Conservation (phyloP, 352 stramenopile species). For the Phytophthora pini region DNA sequence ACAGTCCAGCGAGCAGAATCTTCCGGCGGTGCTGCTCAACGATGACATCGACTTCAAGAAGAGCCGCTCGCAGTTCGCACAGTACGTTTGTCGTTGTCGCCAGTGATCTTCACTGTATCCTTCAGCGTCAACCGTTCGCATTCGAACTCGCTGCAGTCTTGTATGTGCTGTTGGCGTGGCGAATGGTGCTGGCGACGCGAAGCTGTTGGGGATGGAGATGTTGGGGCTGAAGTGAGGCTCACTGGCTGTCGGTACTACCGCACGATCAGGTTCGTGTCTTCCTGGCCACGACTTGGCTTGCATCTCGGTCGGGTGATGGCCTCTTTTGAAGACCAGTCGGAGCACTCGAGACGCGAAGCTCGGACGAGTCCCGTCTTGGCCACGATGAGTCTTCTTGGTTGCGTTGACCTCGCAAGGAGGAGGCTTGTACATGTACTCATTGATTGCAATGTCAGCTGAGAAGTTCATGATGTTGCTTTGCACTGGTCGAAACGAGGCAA, state of each 20-base stretch:
- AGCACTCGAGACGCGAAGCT: slow-evolving; percentile 19
- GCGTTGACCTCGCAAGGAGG: not conserved
- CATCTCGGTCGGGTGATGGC: not conserved
- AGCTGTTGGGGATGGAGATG: slow-evolving; percentile 11
- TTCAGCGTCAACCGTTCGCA: not conserved
- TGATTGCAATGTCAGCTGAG: not conserved
- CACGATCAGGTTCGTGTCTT: not conserved
- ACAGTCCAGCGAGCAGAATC: slow-evolving; percentile 60
- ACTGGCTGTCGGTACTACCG: not conserved
- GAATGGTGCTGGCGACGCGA: not conserved
- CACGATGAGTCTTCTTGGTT: not conserved
- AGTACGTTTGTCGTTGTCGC: slow-evolving; percentile 22
- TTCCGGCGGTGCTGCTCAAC: slow-evolving; percentile 3
- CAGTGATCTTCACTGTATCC: slow-evolving; percentile 1
- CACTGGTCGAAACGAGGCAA: not conserved
- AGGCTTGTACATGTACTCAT: not conserved
- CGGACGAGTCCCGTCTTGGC: not conserved
- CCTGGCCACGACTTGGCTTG: slow-evolving; percentile 29
- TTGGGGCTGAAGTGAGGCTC: slow-evolving; percentile 13
- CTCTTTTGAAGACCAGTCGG: slow-evolving; percentile 10
- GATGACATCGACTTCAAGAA: slow-evolving; percentile 33
- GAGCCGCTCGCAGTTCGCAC: slow-evolving; percentile 28
- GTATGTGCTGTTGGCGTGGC: not conserved
- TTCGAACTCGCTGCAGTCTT: not conserved
- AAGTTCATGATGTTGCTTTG: slow-evolving; percentile 10